A percentile compares a stretch with the other conserved stretches of the same genome.
phyloP scores from a whole-genome alignment of 805 yeast species.

The Cyberlindnera amylophila region DNA sequence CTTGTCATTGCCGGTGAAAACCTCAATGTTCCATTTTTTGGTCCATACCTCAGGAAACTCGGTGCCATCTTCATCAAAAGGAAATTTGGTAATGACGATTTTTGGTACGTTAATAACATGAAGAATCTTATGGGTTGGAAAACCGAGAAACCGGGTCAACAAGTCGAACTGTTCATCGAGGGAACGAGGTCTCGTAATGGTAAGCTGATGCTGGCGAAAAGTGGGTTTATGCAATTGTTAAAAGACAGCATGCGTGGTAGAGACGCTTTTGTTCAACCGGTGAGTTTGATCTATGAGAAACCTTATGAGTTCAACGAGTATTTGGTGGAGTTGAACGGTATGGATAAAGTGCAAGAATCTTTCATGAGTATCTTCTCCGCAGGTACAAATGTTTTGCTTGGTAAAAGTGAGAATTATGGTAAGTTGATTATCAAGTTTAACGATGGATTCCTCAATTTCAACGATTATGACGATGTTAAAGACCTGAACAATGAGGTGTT shows the following conservation, averaged over 20 bases:
- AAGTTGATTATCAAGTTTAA: conserved; percentile 22
- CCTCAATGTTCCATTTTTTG: conserved; percentile 24
- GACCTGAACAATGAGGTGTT: conserved; percentile 12
- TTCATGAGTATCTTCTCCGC: conserved; percentile 15
- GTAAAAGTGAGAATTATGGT: conserved; percentile 17
- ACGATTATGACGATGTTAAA: conserved; percentile 5
- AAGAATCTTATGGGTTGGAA: conserved; percentile 12
- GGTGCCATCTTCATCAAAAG: conserved; percentile 24
- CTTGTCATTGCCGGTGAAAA: conserved; percentile 26
- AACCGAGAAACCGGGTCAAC: conserved; percentile 5
- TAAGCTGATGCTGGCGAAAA: conserved; percentile 22
- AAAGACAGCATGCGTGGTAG: conserved; percentile 12
- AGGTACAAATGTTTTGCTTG: conserved; percentile 11
- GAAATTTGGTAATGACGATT: conserved; percentile 18
- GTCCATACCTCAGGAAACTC: conserved; percentile 14
- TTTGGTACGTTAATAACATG: conserved; percentile 17
- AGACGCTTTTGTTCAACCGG: conserved; percentile 15
- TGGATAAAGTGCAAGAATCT: conserved; percentile 24
- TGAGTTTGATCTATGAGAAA: conserved; percentile 22
- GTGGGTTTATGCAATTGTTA: conserved; percentile 20
- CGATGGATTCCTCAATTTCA: conserved; percentile 9
- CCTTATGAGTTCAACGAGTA: conserved; percentile 26
- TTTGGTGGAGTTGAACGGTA: conserved; percentile 22
- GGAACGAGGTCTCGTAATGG: conserved; percentile 27
- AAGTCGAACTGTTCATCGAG: conserved; percentile 23